A percentile compares a stretch with the other conserved stretches of the same genome.
Conservation (phyloP, 371 early-diverging fungal genomes). For the Mucor saturninus region DNA sequence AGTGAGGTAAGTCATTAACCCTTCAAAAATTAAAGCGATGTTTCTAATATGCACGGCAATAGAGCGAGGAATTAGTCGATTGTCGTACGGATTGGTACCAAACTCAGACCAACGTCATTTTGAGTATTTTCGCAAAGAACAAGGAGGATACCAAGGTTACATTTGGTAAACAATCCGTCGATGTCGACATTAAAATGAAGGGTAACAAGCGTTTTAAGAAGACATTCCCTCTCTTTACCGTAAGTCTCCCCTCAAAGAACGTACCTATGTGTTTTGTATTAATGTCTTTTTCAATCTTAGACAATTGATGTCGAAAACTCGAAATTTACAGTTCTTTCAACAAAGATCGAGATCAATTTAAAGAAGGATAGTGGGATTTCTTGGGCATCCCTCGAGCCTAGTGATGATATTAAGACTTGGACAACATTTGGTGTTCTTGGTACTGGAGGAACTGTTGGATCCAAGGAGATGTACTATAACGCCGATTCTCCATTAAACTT, state of each 20-base stretch:
- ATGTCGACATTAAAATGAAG: conserved; percentile 57
- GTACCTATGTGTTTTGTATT: background rate
- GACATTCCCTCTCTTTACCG: conserved; percentile 62
- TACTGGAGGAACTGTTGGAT: conserved; percentile 64
- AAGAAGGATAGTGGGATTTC: conserved; percentile 85
- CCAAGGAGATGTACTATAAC: conserved; percentile 53
- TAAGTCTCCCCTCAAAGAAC: conserved; percentile 8
- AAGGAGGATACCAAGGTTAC: conserved; percentile 67
- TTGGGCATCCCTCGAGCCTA: conserved; percentile 87
- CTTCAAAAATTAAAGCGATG: background rate
- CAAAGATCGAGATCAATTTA: conserved; percentile 88
- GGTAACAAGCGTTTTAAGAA: conserved; percentile 68
- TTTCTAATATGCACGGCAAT: background rate
- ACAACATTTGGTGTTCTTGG: conserved; percentile 87
- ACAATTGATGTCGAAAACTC: conserved; percentile 72
- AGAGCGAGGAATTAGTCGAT: conserved; percentile 65
- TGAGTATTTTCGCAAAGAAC: conserved; percentile 94
- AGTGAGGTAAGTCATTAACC: conserved; percentile 23
- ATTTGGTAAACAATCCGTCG: conserved; percentile 51
- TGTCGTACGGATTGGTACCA: conserved; percentile 96
- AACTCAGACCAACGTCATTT: conserved; percentile 79
- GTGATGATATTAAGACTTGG: conserved; percentile 68
- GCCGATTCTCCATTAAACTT: conserved; percentile 37
- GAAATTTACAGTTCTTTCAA: conserved; percentile 74
- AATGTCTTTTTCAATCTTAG: conserved; percentile 25